These are phyloP conservation scores for Pythium volutum DNA, from an alignment of 352 stramenopile species.

Conservation along the genomic window DNA sequence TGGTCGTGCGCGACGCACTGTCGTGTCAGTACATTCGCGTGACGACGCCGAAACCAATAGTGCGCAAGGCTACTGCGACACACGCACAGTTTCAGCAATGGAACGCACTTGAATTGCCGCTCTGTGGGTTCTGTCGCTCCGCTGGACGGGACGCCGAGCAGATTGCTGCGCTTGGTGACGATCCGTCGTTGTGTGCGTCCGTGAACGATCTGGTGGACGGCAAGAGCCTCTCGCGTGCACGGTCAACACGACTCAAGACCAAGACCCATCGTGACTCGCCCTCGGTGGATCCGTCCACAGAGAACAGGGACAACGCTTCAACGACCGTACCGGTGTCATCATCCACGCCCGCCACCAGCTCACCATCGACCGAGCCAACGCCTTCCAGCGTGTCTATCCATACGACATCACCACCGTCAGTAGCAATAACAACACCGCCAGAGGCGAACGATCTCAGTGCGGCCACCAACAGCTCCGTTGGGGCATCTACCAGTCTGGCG, in stretches of 20 bases:
- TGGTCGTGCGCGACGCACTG: conserved; percentile 23
- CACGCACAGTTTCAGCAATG: conserved; percentile 16
- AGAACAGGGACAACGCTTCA: background rate
- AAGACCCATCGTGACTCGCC: background rate
- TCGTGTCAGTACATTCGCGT: conserved; percentile 27
- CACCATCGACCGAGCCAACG: too few species aligned
- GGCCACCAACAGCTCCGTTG: conserved; percentile 4
- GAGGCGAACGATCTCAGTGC: background rate
- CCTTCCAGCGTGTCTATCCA: background rate
- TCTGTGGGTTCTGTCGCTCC: conserved; percentile 22
- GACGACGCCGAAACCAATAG: background rate
- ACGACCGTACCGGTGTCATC: background rate
- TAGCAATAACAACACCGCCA: background rate
- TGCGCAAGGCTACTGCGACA: too few species aligned
- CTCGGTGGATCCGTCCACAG: background rate
- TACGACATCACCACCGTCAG: background rate
- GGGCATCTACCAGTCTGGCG: background rate
- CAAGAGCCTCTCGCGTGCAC: background rate
- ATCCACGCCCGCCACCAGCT: background rate
- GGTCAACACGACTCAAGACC: background rate
- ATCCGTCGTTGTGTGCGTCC: conserved; percentile 4
- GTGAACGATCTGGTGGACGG: conserved; percentile 22
- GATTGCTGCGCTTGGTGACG: background rate
- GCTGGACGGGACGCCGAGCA: conserved; percentile 2
- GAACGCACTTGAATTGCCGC: conserved; percentile 17